Evolutionary conservation across 257 asterid genomes (phyloP).

Genomic region (Plantago major): DNA sequence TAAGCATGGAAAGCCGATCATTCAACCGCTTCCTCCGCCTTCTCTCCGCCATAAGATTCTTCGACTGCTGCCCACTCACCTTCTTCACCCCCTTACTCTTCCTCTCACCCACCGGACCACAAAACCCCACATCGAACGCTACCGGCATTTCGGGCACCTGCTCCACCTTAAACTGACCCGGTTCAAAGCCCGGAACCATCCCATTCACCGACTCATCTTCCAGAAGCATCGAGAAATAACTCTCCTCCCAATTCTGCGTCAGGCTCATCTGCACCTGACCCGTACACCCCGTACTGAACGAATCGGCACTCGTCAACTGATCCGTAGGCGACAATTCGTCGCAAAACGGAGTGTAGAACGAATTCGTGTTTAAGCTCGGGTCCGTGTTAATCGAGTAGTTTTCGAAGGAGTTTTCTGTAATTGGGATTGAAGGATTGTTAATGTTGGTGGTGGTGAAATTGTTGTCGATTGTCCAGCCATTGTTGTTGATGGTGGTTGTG

Average conservation of each 20-base stretch:
- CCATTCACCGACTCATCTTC: constrained; percentile 22
- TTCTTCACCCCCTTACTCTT: constrained; percentile 34
- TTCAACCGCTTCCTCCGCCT: constrained; percentile 74
- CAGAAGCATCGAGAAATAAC: constrained; percentile 18
- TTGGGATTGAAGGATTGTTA: too few species aligned
- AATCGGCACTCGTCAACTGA: constrained; percentile 23
- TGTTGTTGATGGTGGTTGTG: too few species aligned
- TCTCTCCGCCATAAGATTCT: constrained; percentile 86
- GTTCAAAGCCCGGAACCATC: constrained; percentile 8
- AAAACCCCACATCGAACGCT: constrained; percentile 30
- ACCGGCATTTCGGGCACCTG: constrained; percentile 20
- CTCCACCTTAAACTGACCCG: constrained; percentile 34
- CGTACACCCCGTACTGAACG: constrained; percentile 19
- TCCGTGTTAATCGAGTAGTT: too few species aligned
- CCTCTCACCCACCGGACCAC: constrained; percentile 13
- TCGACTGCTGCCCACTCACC: constrained; percentile 56
- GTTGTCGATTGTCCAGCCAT: too few species aligned
- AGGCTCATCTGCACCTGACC: too few species aligned
- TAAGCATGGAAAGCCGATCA: constrained; percentile 80
- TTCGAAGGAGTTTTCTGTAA: too few species aligned
- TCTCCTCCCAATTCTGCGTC: constrained; percentile 19
- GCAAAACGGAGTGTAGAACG: constrained; percentile 28
- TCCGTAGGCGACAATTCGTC: constrained; percentile 38
- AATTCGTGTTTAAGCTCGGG: neutral
- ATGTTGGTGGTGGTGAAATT: too few species aligned